A percentile compares a stretch with the other conserved stretches of the same genome.
phyloP scores from a whole-genome alignment of 345 rosid genomes.

The Anastatica hierochuntica region DNA sequence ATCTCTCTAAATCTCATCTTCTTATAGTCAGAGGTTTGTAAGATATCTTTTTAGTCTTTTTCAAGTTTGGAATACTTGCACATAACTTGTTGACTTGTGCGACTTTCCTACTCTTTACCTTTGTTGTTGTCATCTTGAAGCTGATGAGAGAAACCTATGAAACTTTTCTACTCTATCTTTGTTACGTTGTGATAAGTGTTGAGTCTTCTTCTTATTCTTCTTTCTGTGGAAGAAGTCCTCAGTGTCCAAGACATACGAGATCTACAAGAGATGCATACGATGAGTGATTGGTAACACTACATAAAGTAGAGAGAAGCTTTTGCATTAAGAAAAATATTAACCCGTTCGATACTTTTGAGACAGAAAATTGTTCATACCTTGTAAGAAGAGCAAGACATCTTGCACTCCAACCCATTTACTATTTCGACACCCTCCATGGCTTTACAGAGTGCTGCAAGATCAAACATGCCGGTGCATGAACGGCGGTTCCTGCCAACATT shows the following conservation, averaged over 20 bases:
- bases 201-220: slow-evolving; percentile 21
- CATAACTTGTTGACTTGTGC: too few species aligned
- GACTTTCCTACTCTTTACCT: neutral
- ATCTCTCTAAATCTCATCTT: too few species aligned
- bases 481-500: slow-evolving; percentile 57
- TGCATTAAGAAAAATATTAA: too few species aligned
- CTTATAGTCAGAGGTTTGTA: too few species aligned
- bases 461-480: slow-evolving; percentile 39
- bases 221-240: slow-evolving; percentile 53
- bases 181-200: slow-evolving; percentile 1
- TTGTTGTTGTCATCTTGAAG: slow-evolving; percentile 22
- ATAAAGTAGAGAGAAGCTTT: too few species aligned
- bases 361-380: slow-evolving; percentile 39
- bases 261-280: slow-evolving; percentile 22
- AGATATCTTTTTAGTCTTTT: too few species aligned
- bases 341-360: too few species aligned
- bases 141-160: slow-evolving; percentile 38
- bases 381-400: slow-evolving; percentile 73
- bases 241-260: slow-evolving; percentile 49
- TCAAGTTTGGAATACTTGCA: too few species aligned
- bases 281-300: too few species aligned
- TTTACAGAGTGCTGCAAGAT: slow-evolving; percentile 42
- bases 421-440: slow-evolving; percentile 66
- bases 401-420: slow-evolving; percentile 84
- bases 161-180: slow-evolving; percentile 38